Conservation (phyloP, 495 filamentous ascomycete species). For the Letharia lupina region DNA sequence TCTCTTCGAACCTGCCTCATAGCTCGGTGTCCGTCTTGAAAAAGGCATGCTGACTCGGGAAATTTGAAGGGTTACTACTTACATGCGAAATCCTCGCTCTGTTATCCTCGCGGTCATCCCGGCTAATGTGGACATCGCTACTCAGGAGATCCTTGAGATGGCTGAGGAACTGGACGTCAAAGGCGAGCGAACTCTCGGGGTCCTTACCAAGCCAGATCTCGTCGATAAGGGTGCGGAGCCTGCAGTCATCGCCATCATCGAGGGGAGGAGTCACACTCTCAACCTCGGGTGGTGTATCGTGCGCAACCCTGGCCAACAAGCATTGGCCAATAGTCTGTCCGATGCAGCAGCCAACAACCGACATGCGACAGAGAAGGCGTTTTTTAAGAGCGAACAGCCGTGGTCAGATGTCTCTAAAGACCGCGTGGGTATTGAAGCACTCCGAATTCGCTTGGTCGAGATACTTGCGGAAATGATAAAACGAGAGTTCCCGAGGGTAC, state of each 20-base stretch:
- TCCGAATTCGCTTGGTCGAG: conserved; percentile 38
- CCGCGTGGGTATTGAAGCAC: conserved; percentile 41
- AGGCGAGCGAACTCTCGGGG: conserved; percentile 47
- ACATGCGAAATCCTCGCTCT: conserved; percentile 46
- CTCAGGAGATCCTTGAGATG: conserved; percentile 51
- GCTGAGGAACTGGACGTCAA: conserved; percentile 42
- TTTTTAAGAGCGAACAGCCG: conserved; percentile 24
- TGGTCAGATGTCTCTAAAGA: conserved; percentile 43
- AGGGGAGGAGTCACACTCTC: conserved; percentile 34
- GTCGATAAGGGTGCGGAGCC: conserved; percentile 41
- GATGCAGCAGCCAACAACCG: conserved; percentile 7
- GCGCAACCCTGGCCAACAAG: conserved; percentile 43
- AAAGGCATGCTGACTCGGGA: not conserved
- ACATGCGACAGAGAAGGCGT: conserved; percentile 24
- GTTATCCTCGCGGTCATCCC: conserved; percentile 54
- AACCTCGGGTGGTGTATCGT: conserved; percentile 51
- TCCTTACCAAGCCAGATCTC: conserved; percentile 56
- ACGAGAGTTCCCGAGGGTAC: conserved; percentile 43
- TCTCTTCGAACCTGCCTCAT: not conserved
- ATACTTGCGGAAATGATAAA: conserved; percentile 40
- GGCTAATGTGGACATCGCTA: conserved; percentile 54
- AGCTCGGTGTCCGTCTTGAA: not conserved
- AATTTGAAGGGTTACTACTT: conserved; percentile 36
- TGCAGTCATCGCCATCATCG: conserved; percentile 39
- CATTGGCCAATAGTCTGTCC: conserved; percentile 19